Base-by-base conservation (phyloP, 345 rosid species). In the Gossypium ekmanianum region DNA sequence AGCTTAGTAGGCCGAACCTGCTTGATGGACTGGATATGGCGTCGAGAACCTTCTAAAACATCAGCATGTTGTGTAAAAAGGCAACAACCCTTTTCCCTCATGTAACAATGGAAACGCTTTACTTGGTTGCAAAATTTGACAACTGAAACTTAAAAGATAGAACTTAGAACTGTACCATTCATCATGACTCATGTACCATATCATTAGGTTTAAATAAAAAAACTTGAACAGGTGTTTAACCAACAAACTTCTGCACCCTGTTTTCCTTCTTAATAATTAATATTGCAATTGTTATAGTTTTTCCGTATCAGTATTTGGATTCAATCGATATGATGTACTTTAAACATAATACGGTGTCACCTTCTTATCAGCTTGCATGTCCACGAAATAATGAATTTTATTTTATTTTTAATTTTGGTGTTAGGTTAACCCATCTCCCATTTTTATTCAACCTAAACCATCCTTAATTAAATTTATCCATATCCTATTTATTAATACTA, bases 381-480 rank as follows among this genome's bases (percentile, higher is more conserved):
- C 22, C 13, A 57, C 29, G 66, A 14, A 29, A 27, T 13, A 2
- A 27, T 29, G 4, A 61, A 29, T 29, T 63, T 14, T 13, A 4
- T 16, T 51, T 16, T 51, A 13, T 51, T 12, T 12, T 29, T 9
- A 29, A 29, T 29, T 29, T 61, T 27, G 14, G 43, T 12, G 65
- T 61, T 65, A 43, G 51, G 52, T 65, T 65, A 44, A 44, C 51
- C 16, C 70, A 41, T 9, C 52, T 44, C 3, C 29, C 70, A 65
- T 65, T 11, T 43, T 11, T 39, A 24, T 63, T n/a, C 68, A 63
- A 39, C 68, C 47, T 8, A 64, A n/a, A 39, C 68, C 68, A 63
- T 63, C 41, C 45, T 39, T 39, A 9, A 9, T 57, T 57, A 57
- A 10, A 9, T 57, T 20, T 20, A 20, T 58, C 11, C 62, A 22